Percentiles rank a stretch among this genome's conserved stretches.
phyloP scores from a whole-genome alignment of 352 stramenopile genomes.

The Lagenidium giganteum region DNA sequence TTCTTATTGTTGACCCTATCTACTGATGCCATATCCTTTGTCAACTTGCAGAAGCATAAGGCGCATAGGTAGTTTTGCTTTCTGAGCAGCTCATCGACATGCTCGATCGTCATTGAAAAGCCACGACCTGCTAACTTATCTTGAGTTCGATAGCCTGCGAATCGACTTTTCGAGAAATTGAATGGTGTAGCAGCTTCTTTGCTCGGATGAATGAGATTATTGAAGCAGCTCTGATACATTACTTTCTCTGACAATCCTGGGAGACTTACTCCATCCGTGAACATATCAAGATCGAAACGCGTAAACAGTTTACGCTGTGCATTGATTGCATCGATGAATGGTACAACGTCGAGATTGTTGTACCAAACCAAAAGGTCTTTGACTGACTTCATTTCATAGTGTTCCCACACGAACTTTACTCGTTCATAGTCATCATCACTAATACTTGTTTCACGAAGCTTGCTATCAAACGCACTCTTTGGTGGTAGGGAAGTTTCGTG shows the following conservation, averaged over 20 bases:
- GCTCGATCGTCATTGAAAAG: slow-evolving; percentile 13
- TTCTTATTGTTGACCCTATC: slow-evolving; percentile 20
- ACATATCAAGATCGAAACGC: slow-evolving; percentile 6
- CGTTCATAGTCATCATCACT: slow-evolving; percentile 20
- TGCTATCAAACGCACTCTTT: slow-evolving; percentile 19
- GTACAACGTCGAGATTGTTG: slow-evolving; percentile 28
- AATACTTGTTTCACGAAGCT: slow-evolving; percentile 8
- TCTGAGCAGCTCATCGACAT: slow-evolving; percentile 12
- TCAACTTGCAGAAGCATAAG: slow-evolving; percentile 18
- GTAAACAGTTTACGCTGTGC: slow-evolving; percentile 1
- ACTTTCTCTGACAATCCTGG: slow-evolving; percentile 6
- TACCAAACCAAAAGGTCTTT: slow-evolving; percentile 32
- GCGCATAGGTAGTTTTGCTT: slow-evolving; percentile 21
- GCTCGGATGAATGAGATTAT: slow-evolving; percentile 5
- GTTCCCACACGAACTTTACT: slow-evolving; percentile 24
- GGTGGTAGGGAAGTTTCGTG: slow-evolving; percentile 16
- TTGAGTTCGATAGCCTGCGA: slow-evolving; percentile 16
- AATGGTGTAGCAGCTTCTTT: slow-evolving; percentile 12
- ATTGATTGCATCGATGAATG: slow-evolving; percentile 18
- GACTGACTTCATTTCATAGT: slow-evolving; percentile 26
- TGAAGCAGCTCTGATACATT: slow-evolving; percentile 21
- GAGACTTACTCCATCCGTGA: slow-evolving; percentile 3
- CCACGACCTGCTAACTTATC: slow-evolving; percentile 13
- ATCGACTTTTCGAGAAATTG: slow-evolving; percentile 8
- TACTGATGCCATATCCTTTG: slow-evolving; percentile 15